phyloP scores from a whole-genome alignment of 441 rosid species.

The Populus hybrid region DNA sequence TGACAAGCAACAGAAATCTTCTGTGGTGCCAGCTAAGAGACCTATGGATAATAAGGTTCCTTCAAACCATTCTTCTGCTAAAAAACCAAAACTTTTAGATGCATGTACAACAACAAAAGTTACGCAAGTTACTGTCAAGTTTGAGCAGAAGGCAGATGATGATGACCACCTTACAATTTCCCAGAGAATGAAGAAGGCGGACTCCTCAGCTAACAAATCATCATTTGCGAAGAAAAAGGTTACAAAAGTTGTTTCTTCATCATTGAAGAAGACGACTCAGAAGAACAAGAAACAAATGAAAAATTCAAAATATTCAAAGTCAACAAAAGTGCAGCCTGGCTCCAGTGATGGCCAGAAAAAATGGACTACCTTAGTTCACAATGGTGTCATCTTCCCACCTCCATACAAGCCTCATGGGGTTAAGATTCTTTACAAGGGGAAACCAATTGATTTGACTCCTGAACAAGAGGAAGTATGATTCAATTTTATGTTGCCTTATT shows the following conservation, averaged over 20 bases:
- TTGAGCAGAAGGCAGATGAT: constrained; percentile 48
- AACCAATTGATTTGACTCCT: constrained; percentile 75
- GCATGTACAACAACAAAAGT: constrained; percentile 36
- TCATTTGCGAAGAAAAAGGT: constrained; percentile 45
- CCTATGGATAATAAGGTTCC: constrained; percentile 54
- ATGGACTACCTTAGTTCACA: constrained; percentile 95
- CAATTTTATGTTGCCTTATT: background rate
- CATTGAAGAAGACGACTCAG: constrained; percentile 50
- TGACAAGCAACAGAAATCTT: constrained; percentile 40
- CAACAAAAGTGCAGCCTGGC: constrained; percentile 62
- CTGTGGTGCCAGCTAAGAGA: constrained; percentile 56
- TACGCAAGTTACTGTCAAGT: constrained; percentile 48
- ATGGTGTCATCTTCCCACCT: constrained; percentile 97
- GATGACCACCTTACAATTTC: constrained; percentile 73
- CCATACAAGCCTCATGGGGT: constrained; percentile 82
- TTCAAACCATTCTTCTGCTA: constrained; percentile 46
- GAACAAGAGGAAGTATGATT: constrained; percentile 83
- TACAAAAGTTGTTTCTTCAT: constrained; percentile 41
- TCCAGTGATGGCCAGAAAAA: constrained; percentile 97
- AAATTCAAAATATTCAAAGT: constrained; percentile 68
- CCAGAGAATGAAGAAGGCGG: constrained; percentile 57
- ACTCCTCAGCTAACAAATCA: constrained; percentile 41
- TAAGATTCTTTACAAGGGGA: constrained; percentile 76
- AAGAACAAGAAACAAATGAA: constrained; percentile 59
- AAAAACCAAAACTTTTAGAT: constrained; percentile 63